phyloP scores from a whole-genome alignment of 768 basidiomycete genomes.

The Rhizopogon vinicolor region DNA sequence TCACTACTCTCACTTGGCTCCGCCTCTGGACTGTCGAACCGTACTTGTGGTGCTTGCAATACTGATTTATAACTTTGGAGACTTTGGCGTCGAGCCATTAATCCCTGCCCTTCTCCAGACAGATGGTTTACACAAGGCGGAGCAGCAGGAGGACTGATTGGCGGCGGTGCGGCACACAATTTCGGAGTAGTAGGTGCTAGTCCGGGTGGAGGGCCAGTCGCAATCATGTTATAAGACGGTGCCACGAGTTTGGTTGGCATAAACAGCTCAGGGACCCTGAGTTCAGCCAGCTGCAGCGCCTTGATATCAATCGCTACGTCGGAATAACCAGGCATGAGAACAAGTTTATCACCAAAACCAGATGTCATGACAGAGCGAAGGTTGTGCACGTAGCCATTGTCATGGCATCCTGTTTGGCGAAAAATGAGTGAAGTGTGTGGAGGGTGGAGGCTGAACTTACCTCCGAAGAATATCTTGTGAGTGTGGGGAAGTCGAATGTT shows the following conservation, averaged over 20 bases:
- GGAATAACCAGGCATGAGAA: constrained; percentile 58
- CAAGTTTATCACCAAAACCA: constrained; percentile 59
- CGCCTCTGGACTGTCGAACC: constrained; percentile 32
- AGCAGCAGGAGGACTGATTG: background rate
- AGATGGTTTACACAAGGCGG: background rate
- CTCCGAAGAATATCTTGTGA: constrained; percentile 63
- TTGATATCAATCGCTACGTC: constrained; percentile 57
- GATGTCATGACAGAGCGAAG: constrained; percentile 62
- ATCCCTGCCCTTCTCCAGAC: constrained; percentile 11
- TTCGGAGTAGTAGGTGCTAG: constrained; percentile 13
- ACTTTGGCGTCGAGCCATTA: constrained; percentile 16
- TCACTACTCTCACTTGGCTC: constrained; percentile 40
- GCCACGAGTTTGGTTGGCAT: constrained; percentile 47
- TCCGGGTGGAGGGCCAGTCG: constrained; percentile 21
- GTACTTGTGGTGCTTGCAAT: constrained; percentile 12
- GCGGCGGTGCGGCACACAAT: background rate
- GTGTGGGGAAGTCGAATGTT: constrained; percentile 54
- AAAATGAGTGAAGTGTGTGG: background rate
- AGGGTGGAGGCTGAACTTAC: constrained; percentile 25
- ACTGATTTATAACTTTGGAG: constrained; percentile 41
- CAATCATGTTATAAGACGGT: constrained; percentile 21
- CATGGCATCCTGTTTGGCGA: constrained; percentile 53
- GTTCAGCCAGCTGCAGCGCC: constrained; percentile 49
- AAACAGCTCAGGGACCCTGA: constrained; percentile 56
- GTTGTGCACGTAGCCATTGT: constrained; percentile 64